A percentile compares a stretch with the other conserved stretches of the same genome.
These are phyloP conservation scores for Nemania serpens DNA, from an alignment of 2,329 filamentous ascomycete genomes.

Conservation along the genomic window DNA sequence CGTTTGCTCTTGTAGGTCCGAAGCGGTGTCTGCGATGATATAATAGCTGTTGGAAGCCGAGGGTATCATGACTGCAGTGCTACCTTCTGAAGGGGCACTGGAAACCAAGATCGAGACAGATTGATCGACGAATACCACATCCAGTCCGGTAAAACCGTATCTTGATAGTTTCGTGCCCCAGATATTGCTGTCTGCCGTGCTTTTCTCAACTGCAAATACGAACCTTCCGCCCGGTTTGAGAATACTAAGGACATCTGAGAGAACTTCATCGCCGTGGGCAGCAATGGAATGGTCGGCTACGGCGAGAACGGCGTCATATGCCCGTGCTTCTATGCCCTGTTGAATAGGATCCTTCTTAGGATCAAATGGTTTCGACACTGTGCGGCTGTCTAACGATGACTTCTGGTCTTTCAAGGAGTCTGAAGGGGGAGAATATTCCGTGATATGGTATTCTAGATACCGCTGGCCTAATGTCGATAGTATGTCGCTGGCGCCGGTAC, in stretches of 20 bases:
- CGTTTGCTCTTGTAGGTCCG: neutral
- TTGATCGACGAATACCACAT: conserved; percentile 39
- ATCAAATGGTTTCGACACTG: conserved; percentile 38
- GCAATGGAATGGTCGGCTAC: conserved; percentile 24
- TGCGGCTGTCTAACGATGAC: conserved; percentile 29
- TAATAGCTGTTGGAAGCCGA: conserved; percentile 4
- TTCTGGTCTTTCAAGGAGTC: conserved; percentile 31
- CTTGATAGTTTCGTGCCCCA: conserved; percentile 1
- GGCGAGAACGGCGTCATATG: conserved; percentile 38
- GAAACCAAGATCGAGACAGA: neutral
- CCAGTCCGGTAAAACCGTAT: conserved; percentile 38
- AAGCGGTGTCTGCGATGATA: conserved; percentile 3
- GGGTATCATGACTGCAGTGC: conserved; percentile 21
- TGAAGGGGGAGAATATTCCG: conserved; percentile 32
- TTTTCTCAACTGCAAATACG: neutral
- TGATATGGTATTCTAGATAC: conserved; percentile 33
- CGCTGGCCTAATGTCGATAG: conserved; percentile 26
- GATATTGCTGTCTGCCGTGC: neutral
- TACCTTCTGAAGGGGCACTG: neutral
- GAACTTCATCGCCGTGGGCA: neutral
- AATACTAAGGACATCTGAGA: neutral
- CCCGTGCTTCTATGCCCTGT: conserved; percentile 38
- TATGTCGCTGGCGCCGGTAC: conserved; percentile 30
- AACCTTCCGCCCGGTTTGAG: conserved; percentile 6
- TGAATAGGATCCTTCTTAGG: conserved; percentile 35